These are phyloP conservation scores for Arachis monticola DNA, from an alignment of 331 rosid species.

Conservation along the genomic window DNA sequence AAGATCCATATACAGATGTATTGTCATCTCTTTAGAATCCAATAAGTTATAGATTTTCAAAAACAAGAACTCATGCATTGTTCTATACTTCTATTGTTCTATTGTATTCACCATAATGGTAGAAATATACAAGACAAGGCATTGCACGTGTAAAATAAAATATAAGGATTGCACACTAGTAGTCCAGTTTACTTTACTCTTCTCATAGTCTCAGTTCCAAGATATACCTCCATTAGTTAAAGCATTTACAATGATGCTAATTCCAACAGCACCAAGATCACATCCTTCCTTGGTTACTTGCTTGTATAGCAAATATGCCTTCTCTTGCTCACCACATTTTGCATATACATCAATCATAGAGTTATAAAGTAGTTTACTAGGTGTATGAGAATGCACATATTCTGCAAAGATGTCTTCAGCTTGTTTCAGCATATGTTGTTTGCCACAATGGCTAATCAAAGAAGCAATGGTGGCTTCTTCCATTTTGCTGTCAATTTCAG, in stretches of 20 bases:
- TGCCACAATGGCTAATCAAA: conserved; percentile 69
- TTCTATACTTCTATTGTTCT: background rate
- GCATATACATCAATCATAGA: conserved; percentile 83
- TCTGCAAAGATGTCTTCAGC: conserved; percentile 73
- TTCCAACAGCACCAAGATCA: conserved; percentile 73
- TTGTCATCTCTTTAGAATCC: conserved; percentile 1
- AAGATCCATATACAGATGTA: background rate
- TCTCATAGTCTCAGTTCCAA: background rate
- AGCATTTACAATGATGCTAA: conserved; percentile 83
- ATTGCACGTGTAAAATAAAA: conserved; percentile 12
- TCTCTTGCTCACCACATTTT: conserved; percentile 76
- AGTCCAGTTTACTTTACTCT: conserved; percentile 29
- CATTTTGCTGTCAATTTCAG: conserved; percentile 54
- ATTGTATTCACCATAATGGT: conserved; percentile 6
- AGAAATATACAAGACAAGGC: conserved; percentile 15
- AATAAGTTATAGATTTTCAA: conserved; percentile 2
- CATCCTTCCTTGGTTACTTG: conserved; percentile 59
- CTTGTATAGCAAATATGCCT: conserved; percentile 74
- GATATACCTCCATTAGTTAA: conserved; percentile 71
- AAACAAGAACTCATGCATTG: background rate
- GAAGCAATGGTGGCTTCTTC: conserved; percentile 66
- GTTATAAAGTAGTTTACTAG: conserved; percentile 52
- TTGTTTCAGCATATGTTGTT: conserved; percentile 63
- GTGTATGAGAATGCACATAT: conserved; percentile 53
- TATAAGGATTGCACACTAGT: conserved; percentile 23